phyloP scores from a whole-genome alignment of 257 asterid genomes.

The Salvia miltiorrhiza region DNA sequence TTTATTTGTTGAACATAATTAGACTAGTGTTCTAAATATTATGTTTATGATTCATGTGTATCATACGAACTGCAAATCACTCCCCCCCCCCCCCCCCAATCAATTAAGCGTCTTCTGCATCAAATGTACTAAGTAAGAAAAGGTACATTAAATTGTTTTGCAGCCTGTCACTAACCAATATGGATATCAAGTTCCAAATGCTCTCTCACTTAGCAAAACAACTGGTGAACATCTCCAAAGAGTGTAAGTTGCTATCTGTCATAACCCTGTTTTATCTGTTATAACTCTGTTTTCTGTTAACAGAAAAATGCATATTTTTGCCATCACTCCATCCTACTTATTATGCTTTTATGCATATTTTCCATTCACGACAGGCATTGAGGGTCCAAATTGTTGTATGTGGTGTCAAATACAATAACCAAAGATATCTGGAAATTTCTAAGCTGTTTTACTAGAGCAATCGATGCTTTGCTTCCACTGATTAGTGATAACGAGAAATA shows the following conservation, averaged over 20 bases:
- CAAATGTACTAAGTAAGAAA: slow-evolving; percentile 2
- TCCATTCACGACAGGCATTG: background rate
- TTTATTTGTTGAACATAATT: slow-evolving; percentile 8
- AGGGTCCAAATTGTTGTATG: slow-evolving; percentile 1
- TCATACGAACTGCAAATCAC: slow-evolving; percentile 1
- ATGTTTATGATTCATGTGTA: background rate
- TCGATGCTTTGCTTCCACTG: slow-evolving; percentile 6
- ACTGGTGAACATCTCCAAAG: slow-evolving; percentile 45
- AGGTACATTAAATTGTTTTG: slow-evolving; percentile 11
- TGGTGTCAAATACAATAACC: background rate
- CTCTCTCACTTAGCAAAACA: slow-evolving; percentile 43
- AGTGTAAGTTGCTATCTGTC: slow-evolving; percentile 47
- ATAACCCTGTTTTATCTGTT: background rate
- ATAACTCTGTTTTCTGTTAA: slow-evolving; percentile 4
- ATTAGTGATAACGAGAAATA: slow-evolving; percentile 5
- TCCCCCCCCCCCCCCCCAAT: background rate
- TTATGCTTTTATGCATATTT: background rate
- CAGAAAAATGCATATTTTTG: background rate
- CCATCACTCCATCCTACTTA: background rate
- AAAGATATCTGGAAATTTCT: background rate
- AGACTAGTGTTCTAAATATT: slow-evolving; percentile 15
- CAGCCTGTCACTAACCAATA: slow-evolving; percentile 38
- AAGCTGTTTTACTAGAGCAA: background rate
- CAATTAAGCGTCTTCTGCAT: slow-evolving; percentile 14
- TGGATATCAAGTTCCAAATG: slow-evolving; percentile 42